phyloP scores from a whole-genome alignment of 108 stramenopile genomes.

The Nannochloropsis gaditana region DNA sequence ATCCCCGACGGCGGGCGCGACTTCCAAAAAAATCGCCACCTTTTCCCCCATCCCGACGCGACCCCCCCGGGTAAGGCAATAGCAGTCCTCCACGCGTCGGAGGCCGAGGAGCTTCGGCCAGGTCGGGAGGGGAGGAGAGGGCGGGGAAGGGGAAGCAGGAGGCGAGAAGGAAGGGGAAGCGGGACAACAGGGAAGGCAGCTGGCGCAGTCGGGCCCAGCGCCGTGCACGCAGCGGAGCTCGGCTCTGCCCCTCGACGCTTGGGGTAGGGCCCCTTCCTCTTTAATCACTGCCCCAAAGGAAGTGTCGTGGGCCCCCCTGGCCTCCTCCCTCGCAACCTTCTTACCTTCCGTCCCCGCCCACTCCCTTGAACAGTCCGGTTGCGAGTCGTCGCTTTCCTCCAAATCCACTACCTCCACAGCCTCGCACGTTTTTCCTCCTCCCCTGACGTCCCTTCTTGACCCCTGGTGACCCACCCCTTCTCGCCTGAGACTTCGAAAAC shows the following conservation, averaged over 20 bases:
- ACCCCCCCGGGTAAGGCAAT: not conserved
- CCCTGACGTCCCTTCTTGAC: not conserved
- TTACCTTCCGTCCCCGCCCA: too few relatives aligned
- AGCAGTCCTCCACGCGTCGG: not conserved
- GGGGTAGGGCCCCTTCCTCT: too few relatives aligned
- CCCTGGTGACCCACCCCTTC: not conserved
- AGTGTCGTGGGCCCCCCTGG: too few relatives aligned
- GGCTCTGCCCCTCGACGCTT: too few relatives aligned
- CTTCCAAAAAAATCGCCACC: not conserved
- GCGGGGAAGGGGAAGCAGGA: too few relatives aligned
- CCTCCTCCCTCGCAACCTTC: too few relatives aligned
- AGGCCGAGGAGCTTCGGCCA: not conserved
- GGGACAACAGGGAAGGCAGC: not conserved
- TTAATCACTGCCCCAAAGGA: too few relatives aligned
- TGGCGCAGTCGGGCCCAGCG: not conserved
- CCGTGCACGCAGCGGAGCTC: not conserved
- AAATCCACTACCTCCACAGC: not conserved
- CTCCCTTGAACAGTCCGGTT: too few relatives aligned
- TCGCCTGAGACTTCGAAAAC: not conserved
- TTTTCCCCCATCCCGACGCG: not conserved
- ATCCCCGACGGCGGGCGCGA: not conserved
- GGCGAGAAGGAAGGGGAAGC: too few relatives aligned
- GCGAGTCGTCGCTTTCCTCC: not conserved
- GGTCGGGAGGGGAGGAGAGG: not conserved
- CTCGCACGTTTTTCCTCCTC: not conserved